Evolutionary conservation across 129 eudicot species (phyloP), one percentile per base, ranked within the genome.

Genomic region (Calendula officinalis): DNA sequence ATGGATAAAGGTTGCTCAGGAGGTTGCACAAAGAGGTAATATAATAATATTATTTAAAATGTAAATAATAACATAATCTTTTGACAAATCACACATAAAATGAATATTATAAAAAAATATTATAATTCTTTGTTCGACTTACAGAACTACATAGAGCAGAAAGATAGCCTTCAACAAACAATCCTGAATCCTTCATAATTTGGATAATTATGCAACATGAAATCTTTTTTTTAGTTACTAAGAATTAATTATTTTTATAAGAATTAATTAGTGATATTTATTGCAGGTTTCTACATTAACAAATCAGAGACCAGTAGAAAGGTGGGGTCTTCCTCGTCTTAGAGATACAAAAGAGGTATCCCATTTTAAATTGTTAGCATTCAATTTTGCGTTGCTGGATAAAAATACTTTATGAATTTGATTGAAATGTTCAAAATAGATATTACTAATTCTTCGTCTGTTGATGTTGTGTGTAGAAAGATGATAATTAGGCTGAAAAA

Each of bases 101-200:
- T 36, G 33, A 1, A n/a, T 3, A 27, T 5, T n/a, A n/a, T n/a
- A n/a, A n/a, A n/a, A n/a, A n/a, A n/a, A n/a, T n/a, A n/a, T n/a
- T n/a, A n/a, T 8, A 22, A 17, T 5, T 6, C 13, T n/a, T 11
- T 2, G 2, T 78, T 47, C 81, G 86, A 68, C 90, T 86, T 27
- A 78, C 75, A 0, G 95, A 94, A 67, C 87, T 94, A 27, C 85
- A 76, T 72, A 86, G 71, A 71, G 95, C 91, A 10, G 99, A 94
- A 82, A 87, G 95, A 13, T 60, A 83, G 95, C 99, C 99, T 48
- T 51, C 97, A 40, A 68, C 87, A 50, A 66, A 60, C n/a, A 88
- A 94, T 78, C 94, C 99, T 13, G 99, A 94, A 81, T 87, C 88
- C 57, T 94, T 81, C 69, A 94, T 97, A 82, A 88, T 94, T 60